Percentiles rank a stretch among this genome's conserved stretches.
phyloP scores from a whole-genome alignment of 805 yeast genomes.

The Pichia ethanolica region DNA sequence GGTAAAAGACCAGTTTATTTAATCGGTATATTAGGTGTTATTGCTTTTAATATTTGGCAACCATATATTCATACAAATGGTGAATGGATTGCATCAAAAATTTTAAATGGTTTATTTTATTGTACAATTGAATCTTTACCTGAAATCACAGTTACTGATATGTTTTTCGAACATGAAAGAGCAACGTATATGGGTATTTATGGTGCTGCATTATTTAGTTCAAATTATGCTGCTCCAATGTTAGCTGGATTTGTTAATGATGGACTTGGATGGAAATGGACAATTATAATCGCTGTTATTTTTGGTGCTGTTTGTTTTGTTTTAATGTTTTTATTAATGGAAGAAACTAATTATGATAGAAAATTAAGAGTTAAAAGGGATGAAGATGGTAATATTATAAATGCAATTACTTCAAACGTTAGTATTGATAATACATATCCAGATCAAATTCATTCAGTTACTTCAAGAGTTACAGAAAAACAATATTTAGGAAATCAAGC shows the following conservation, averaged over 20 bases:
- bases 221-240: slow-evolving; percentile 52
- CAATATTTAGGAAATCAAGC: slow-evolving; percentile 27
- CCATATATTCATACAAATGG: slow-evolving; percentile 28
- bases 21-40: slow-evolving; percentile 25
- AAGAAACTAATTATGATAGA: slow-evolving; percentile 45
- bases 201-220: slow-evolving; percentile 45
- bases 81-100: slow-evolving; percentile 26
- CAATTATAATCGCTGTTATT: slow-evolving; percentile 41
- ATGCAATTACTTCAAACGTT: slow-evolving; percentile 20
- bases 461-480: slow-evolving; percentile 10
- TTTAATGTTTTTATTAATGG: slow-evolving; percentile 39
- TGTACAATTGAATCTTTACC: slow-evolving; percentile 41
- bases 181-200: slow-evolving; percentile 43
- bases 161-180: slow-evolving; percentile 46
- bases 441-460: slow-evolving; percentile 3
- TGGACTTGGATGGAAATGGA: slow-evolving; percentile 47
- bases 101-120: slow-evolving; percentile 26
- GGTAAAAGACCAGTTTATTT: slow-evolving; percentile 34
- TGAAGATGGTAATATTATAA: slow-evolving; percentile 16
- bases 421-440: background rate
- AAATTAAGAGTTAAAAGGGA: slow-evolving; percentile 21
- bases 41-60: slow-evolving; percentile 28
- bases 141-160: slow-evolving; percentile 41
- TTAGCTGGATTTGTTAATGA: slow-evolving; percentile 51
- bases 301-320: slow-evolving; percentile 35